Evolutionary conservation across 1,284 basidiomycete genomes (phyloP), one percentile per base, ranked within the genome.

Genomic region (Neonothopanus nambi): DNA sequence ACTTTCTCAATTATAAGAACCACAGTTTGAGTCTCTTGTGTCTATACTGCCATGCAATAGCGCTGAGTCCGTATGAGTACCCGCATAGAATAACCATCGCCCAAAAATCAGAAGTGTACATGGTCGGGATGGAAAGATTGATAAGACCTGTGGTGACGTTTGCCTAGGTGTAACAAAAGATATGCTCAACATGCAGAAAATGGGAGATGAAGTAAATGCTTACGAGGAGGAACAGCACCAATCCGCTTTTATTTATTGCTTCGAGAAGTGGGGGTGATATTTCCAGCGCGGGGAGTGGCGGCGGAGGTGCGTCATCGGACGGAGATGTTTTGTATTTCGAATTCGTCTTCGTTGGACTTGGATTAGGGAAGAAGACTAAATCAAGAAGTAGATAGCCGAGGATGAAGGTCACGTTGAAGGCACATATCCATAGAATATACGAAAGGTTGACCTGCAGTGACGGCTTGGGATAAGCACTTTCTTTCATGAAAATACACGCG

Each of bases 341-440:
- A 66, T 6, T 20, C 12, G 73, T 72, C n/a, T 64, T 67, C 13
- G 70, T 69, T 2, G 72, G 68, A 59, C 70, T 68, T 0, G 72
- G 73, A 8, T 72, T 71, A 12, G 83, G 78, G 65, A 86, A 87
- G 64, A 90, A 85, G 40, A 77, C 61, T 48, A 87, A 76, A 63
- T 96, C 92, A 28, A 98, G 71, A 18, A 86, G 58, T 44, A 95
- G 76, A 68, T 98, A 97, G 2, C 82, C 84, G 8, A 94, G 76
- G 18, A 98, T 73, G 71, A 95, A 95, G 2, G 85, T 80, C 0
- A 89, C 86, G 69, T 98, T 99, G 81, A 87, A 97, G 1, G 93
- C 95, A 0, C 82, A 81, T 6, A 91, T 82, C 94, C 95, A 98
- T 21, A 95, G 69, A 38, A 96, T 85, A 68, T 99, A 99, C 1